Evolutionary conservation across 371 early-diverging fungal genomes (phyloP).

Genomic region (Lichtheimia ornata): DNA sequence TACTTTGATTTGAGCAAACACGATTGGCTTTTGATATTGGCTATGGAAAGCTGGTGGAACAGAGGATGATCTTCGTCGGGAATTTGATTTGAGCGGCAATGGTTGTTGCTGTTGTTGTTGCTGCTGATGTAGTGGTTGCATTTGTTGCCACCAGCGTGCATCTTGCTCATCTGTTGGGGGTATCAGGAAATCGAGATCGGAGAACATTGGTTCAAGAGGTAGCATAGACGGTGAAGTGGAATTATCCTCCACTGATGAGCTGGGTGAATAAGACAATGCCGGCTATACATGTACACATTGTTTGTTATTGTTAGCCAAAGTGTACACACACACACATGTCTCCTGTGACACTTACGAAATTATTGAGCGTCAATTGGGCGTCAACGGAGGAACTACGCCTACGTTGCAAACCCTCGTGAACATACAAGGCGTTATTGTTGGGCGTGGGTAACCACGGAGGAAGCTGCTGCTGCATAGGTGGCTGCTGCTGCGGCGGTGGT

Average conservation of each 20-base stretch:
- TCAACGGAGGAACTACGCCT: conserved; percentile 14
- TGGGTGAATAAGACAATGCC: conserved; percentile 9
- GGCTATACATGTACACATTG: not conserved
- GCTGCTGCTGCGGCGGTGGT: not conserved
- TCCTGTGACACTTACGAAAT: not conserved
- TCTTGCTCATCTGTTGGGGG: conserved; percentile 4
- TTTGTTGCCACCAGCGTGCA: conserved; percentile 1
- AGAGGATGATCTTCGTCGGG: conserved; percentile 11
- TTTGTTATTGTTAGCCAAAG: not conserved
- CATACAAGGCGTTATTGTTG: not conserved
- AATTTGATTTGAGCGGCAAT: not conserved
- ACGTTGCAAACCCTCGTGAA: not conserved
- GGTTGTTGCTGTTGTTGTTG: conserved; percentile 10
- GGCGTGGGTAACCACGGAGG: not conserved
- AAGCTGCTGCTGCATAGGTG: not conserved
- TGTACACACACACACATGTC: not conserved
- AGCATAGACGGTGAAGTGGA: conserved; percentile 3
- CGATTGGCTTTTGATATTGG: conserved; percentile 1
- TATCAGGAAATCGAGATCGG: conserved; percentile 13
- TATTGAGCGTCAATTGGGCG: conserved; percentile 3
- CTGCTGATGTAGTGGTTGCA: not conserved
- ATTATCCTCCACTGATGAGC: conserved; percentile 8
- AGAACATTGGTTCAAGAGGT: conserved; percentile 2
- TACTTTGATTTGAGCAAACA: conserved; percentile 12
- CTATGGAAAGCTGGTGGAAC: conserved; percentile 10